Conservation (phyloP, 2,329 filamentous ascomycete species). For the Colletotrichum sp. region DNA sequence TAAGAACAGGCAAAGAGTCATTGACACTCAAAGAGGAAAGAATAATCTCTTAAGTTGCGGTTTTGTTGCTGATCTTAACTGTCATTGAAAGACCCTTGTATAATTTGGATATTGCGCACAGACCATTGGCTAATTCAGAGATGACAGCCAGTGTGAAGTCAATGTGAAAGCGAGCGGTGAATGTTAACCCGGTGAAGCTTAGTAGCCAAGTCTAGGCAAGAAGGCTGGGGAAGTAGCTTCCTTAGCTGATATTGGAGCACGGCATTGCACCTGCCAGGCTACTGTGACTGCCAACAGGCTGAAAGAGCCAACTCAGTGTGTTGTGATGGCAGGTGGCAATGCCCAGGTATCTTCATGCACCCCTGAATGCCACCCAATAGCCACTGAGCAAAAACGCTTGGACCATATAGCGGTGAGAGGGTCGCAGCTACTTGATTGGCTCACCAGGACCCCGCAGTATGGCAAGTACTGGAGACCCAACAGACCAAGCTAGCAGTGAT, state of each 20-base stretch:
- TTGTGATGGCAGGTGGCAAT: slow-evolving; percentile 15
- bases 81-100: background rate
- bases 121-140: background rate
- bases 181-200: background rate
- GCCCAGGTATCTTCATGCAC: slow-evolving; percentile 15
- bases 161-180: background rate
- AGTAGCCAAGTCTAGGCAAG: background rate
- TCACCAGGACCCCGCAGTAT: background rate
- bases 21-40: background rate
- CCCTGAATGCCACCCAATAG: slow-evolving; percentile 19
- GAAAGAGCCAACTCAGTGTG: background rate
- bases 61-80: background rate
- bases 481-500: slow-evolving; percentile 8
- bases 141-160: background rate
- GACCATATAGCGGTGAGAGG: slow-evolving; percentile 28
- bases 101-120: background rate
- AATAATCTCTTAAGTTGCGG: background rate
- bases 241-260: background rate
- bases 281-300: background rate
- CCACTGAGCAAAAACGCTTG: slow-evolving; percentile 2
- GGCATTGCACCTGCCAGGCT: background rate
- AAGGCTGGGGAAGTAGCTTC: background rate
- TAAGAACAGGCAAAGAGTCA: background rate
- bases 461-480: background rate
- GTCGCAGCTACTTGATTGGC: slow-evolving; percentile 17